These are phyloP conservation scores for Boletellus emodensis DNA, from an alignment of 768 basidiomycete genomes.

Conservation along the genomic window DNA sequence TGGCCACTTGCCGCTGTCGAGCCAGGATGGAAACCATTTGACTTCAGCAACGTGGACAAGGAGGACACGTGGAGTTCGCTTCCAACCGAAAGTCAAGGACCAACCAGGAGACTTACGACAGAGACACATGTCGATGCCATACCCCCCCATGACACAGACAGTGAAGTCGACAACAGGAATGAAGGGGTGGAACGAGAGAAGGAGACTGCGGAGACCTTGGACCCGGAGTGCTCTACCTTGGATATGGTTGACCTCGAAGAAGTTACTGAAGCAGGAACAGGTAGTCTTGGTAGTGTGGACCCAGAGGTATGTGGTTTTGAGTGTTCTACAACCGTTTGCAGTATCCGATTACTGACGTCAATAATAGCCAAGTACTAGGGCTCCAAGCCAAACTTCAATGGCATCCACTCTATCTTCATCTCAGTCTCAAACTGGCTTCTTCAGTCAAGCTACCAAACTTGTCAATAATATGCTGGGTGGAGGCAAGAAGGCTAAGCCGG, in stretches of 20 bases:
- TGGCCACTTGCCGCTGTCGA: slow-evolving; percentile 60
- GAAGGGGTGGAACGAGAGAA: slow-evolving; percentile 13
- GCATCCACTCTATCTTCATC: slow-evolving; percentile 38
- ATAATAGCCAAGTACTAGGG: slow-evolving; percentile 28
- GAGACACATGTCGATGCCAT: slow-evolving; percentile 6
- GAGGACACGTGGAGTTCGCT: slow-evolving; percentile 74
- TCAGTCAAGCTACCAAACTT: slow-evolving; percentile 67
- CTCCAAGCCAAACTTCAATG: slow-evolving; percentile 55
- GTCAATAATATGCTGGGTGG: slow-evolving; percentile 63
- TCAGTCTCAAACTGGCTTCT: slow-evolving; percentile 54
- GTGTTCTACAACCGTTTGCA: slow-evolving; percentile 1
- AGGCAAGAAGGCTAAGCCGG: slow-evolving; percentile 67
- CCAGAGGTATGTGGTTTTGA: slow-evolving; percentile 35
- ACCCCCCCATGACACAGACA: slow-evolving; percentile 5
- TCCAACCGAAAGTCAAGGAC: slow-evolving; percentile 53
- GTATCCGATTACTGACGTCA: slow-evolving; percentile 8
- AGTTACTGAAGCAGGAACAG: slow-evolving; percentile 34
- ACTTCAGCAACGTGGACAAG: slow-evolving; percentile 51
- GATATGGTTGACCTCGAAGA: slow-evolving; percentile 39
- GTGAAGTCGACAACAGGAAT: slow-evolving; percentile 9
- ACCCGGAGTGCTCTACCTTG: slow-evolving; percentile 32
- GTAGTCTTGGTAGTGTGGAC: slow-evolving; percentile 34
- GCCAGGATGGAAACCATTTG: slow-evolving; percentile 59
- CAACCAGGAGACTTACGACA: slow-evolving; percentile 21
- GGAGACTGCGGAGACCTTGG: slow-evolving; percentile 30